These are phyloP conservation scores for Fraxinus baroniana DNA, from an alignment of 305 asterid genomes.

Conservation along the genomic window DNA sequence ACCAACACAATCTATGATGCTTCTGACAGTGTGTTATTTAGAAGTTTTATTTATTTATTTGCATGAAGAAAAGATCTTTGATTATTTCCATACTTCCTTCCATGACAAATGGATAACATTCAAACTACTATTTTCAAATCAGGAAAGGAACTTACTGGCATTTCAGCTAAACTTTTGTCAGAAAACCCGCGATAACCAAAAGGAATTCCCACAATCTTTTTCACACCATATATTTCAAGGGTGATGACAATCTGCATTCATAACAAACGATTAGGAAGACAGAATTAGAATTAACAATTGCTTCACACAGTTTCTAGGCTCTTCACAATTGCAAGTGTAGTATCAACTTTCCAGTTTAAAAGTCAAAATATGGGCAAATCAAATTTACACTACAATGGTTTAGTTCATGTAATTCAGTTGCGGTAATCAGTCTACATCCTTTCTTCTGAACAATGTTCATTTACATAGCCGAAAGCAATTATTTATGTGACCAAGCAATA, in stretches of 20 bases:
- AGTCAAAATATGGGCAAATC: background rate
- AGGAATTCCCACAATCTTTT: slow-evolving; percentile 85
- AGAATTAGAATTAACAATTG: slow-evolving; percentile 12
- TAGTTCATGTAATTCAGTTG: slow-evolving; percentile 12
- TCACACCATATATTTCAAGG: slow-evolving; percentile 94
- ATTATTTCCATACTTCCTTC: background rate
- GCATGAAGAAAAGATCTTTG: background rate
- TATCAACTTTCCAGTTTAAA: slow-evolving; percentile 12
- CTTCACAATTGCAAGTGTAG: background rate
- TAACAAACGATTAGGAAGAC: slow-evolving; percentile 25
- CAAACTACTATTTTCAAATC: slow-evolving; percentile 3
- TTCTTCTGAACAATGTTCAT: slow-evolving; percentile 1
- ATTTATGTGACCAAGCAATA: slow-evolving; percentile 11
- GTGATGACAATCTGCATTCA: slow-evolving; percentile 83
- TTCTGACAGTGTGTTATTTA: background rate
- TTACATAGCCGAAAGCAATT: background rate
- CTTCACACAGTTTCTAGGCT: slow-evolving; percentile 8
- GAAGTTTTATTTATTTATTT: background rate
- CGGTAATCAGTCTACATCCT: slow-evolving; percentile 4
- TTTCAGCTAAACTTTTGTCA: slow-evolving; percentile 61
- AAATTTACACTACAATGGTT: background rate
- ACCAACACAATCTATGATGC: background rate
- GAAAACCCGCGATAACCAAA: slow-evolving; percentile 95
- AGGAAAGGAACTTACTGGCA: slow-evolving; percentile 64
- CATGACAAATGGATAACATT: background rate